Conservation (phyloP, 2,329 filamentous ascomycete species). For the Ascochyta pisi region DNA sequence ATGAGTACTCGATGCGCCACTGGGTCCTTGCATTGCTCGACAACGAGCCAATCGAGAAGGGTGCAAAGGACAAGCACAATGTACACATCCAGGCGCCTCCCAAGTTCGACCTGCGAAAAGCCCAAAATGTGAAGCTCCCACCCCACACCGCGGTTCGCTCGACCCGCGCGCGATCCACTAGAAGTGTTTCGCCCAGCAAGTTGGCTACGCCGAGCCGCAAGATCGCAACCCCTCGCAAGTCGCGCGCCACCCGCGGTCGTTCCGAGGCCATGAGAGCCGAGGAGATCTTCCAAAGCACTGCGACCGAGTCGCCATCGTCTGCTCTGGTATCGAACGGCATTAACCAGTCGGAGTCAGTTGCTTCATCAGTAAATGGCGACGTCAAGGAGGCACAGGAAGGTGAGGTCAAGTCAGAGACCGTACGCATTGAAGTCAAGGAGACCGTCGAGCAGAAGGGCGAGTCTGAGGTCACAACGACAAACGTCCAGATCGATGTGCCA, state of each 20-base stretch:
- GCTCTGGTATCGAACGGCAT: constrained; percentile 49
- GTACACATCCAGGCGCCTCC: constrained; percentile 78
- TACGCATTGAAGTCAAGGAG: constrained; percentile 74
- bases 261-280: constrained; percentile 40
- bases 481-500: constrained; percentile 78
- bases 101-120: constrained; percentile 69
- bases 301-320: constrained; percentile 57
- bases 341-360: constrained; percentile 49
- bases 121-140: constrained; percentile 38
- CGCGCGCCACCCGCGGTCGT: constrained; percentile 55
- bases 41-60: constrained; percentile 76
- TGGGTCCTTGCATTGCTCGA: constrained; percentile 96
- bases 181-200: constrained; percentile 66
- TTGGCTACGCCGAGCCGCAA: constrained; percentile 54
- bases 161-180: constrained; percentile 60
- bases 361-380: constrained; percentile 50
- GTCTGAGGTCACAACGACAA: constrained; percentile 72
- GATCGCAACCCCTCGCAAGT: constrained; percentile 62
- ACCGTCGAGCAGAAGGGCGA: constrained; percentile 65
- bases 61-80: constrained; percentile 72
- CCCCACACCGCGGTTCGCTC: constrained; percentile 44
- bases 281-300: constrained; percentile 51
- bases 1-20: constrained; percentile 82
- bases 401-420: constrained; percentile 54
- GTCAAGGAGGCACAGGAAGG: constrained; percentile 30